Base-by-base conservation (phyloP, 345 rosid genomes). In the Syzygium grande region DNA sequence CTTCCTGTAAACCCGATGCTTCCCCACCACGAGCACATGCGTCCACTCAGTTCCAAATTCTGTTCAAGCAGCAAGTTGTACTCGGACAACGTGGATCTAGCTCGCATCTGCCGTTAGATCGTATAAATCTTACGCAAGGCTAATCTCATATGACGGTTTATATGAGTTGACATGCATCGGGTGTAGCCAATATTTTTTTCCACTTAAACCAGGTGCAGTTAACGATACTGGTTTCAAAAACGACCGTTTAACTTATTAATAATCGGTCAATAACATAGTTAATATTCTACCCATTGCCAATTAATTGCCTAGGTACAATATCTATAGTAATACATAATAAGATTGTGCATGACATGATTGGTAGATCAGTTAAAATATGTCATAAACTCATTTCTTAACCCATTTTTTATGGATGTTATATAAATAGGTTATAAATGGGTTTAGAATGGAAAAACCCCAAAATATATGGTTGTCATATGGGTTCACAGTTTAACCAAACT, bases 111-210 rank as follows among this genome's bases (percentile, higher is more conserved):
- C 3, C 41, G 6, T 65, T 65, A 65, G 11, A 65, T 65, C 77
- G 15, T 29, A 1, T 0, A 2, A 21, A 65, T 29, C 0, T 19
- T 29, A n/a, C 16, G 14, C 1, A 4, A 63, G 19, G 3, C 5
- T 14, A 4, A 1, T 3, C 22, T 65, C 79, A 65, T 65, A 11
- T 65, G 43, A 65, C 1, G 3, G 6, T 65, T 3, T 4, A 65
- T 68, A 17, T 34, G 46, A 68, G 46, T 8, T 1, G 11, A 2
- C 46, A 34, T 68, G 6, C 34, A n/a, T 14, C 7, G 0, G 0
- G 15, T n/a, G 38, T 7, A 61, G 5, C 2, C 29, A 61, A 61
- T 13, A n/a, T 61, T 9, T n/a, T 61, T 61, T 61, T 61, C 38
- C 34, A n/a, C 1, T 4, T n/a, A n/a, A 8, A 61, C 15, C 2